phyloP scores from a whole-genome alignment of 495 filamentous ascomycete species.

The Immersiella caudata region DNA sequence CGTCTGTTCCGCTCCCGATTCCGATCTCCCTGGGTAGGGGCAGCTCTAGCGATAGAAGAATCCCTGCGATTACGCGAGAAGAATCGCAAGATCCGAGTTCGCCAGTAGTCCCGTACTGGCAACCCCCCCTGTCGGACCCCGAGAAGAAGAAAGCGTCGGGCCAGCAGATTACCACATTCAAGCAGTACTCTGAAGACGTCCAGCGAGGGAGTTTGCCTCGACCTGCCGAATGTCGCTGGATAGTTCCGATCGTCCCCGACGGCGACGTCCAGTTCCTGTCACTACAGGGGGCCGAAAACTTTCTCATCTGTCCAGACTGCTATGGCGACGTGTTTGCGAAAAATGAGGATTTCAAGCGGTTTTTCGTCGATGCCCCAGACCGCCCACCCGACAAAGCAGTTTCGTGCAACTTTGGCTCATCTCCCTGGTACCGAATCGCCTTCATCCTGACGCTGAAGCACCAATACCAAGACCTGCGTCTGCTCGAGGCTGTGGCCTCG shows the following conservation, averaged over 20 bases:
- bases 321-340: slow-evolving; percentile 43
- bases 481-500: slow-evolving; percentile 44
- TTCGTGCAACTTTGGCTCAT: slow-evolving; percentile 49
- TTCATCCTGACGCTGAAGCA: slow-evolving; percentile 48
- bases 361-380: slow-evolving; percentile 41
- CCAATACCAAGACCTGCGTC: slow-evolving; percentile 39
- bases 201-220: slow-evolving; percentile 36
- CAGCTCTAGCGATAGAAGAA: slow-evolving; percentile 16
- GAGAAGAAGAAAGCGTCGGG: slow-evolving; percentile 23
- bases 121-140: slow-evolving; percentile 35
- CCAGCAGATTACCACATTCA: slow-evolving; percentile 34
- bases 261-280: slow-evolving; percentile 41
- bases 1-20: neutral
- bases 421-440: slow-evolving; percentile 51
- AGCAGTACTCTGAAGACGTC: slow-evolving; percentile 42
- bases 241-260: slow-evolving; percentile 22
- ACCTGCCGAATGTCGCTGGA: slow-evolving; percentile 45
- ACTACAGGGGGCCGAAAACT: slow-evolving; percentile 46
- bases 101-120: slow-evolving; percentile 31
- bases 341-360: slow-evolving; percentile 38
- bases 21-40: slow-evolving; percentile 21
- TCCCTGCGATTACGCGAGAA: slow-evolving; percentile 17
- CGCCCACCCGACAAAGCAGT: slow-evolving; percentile 41
- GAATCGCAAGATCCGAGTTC: slow-evolving; percentile 28
- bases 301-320: slow-evolving; percentile 51